Evolutionary conservation across 1,139 yeast genomes (phyloP).

Genomic region (Pneumocystis canis): DNA sequence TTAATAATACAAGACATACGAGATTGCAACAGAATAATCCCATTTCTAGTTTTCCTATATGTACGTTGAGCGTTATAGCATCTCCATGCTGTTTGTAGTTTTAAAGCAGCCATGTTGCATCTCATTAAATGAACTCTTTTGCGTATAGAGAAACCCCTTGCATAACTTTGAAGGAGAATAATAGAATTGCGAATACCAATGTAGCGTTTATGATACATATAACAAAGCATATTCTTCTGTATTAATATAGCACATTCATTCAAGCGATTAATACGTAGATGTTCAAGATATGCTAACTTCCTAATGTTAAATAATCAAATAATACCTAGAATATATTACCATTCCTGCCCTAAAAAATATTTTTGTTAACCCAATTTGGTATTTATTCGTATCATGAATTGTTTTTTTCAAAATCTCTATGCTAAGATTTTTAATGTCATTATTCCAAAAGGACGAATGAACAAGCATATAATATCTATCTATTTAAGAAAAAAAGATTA

Average conservation of each 20-base stretch:
- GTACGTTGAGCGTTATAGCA: conserved; percentile 43
- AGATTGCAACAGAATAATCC: conserved; percentile 47
- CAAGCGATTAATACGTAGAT: conserved; percentile 64
- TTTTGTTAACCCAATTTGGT: conserved; percentile 71
- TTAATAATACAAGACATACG: neutral
- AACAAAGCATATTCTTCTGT: conserved; percentile 65
- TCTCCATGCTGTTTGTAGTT: conserved; percentile 60
- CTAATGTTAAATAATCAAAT: neutral
- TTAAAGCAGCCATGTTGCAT: conserved; percentile 50
- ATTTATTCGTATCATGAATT: conserved; percentile 47
- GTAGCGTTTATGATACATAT: conserved; percentile 42
- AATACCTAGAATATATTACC: conserved; percentile 1
- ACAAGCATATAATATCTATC: conserved; percentile 74
- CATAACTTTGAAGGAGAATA: conserved; percentile 41
- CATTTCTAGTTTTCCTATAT: conserved; percentile 31
- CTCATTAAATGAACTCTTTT: conserved; percentile 41
- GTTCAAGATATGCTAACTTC: conserved; percentile 64
- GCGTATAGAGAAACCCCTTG: conserved; percentile 54
- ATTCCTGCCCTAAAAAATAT: conserved; percentile 91
- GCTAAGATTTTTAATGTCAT: conserved; percentile 12
- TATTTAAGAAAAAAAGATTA: neutral
- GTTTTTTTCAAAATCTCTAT: conserved; percentile 44
- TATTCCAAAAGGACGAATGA: conserved; percentile 54
- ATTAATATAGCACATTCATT: conserved; percentile 65
- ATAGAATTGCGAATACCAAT: conserved; percentile 43